Percentiles rank a stretch among this genome's conserved stretches.
These are phyloP conservation scores for Ceratocystis lukuohia DNA, from an alignment of 2,329 filamentous ascomycete species.

Conservation along the genomic window DNA sequence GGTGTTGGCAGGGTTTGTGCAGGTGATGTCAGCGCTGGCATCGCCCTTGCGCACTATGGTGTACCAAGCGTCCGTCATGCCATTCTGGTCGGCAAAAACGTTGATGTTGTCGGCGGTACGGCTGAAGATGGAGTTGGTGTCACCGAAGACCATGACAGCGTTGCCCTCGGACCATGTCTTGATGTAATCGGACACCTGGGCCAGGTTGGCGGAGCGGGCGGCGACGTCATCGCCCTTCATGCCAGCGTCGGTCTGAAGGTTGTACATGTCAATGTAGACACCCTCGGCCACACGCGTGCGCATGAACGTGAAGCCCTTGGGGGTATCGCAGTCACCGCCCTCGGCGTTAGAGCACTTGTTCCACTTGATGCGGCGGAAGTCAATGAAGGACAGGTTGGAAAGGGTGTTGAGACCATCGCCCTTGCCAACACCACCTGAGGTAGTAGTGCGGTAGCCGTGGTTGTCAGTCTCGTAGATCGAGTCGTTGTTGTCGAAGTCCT, in stretches of 20 bases:
- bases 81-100: constrained; percentile 36
- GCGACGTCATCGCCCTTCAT: constrained; percentile 37
- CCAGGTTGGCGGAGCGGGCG: constrained; percentile 45
- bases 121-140: constrained; percentile 53
- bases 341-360: constrained; percentile 42
- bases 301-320: constrained; percentile 59
- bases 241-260: constrained; percentile 53
- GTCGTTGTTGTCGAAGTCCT: constrained; percentile 55
- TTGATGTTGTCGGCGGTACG: constrained; percentile 42
- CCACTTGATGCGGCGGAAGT: constrained; percentile 47
- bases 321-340: constrained; percentile 48
- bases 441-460: constrained; percentile 47
- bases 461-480: constrained; percentile 47
- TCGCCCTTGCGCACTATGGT: constrained; percentile 37
- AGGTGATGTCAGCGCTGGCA: constrained; percentile 25
- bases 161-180: constrained; percentile 42
- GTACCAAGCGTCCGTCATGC: constrained; percentile 47
- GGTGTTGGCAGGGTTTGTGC: too few species aligned
- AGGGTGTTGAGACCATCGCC: constrained; percentile 53
- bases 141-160: constrained; percentile 49
- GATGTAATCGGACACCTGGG: constrained; percentile 47
- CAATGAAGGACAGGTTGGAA: constrained; percentile 43
- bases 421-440: constrained; percentile 49
- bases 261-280: constrained; percentile 50
- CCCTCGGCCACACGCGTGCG: constrained; percentile 34